Conservation (phyloP, 371 early-diverging fungal species). For the Rhizopus arrhizus region DNA sequence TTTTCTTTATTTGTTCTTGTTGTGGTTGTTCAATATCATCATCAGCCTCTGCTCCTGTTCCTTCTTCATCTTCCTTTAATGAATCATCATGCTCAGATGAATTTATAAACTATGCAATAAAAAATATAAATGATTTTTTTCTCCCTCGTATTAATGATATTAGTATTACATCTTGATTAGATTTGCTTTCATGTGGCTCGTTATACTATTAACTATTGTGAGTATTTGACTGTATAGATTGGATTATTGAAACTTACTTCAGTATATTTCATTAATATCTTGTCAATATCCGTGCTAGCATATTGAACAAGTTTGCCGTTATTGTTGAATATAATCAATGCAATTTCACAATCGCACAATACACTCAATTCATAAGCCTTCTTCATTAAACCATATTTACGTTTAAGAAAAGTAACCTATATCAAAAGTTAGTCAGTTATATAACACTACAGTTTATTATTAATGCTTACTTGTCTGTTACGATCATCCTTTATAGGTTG, state of each 20-base stretch:
- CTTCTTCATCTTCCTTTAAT: slow-evolving; percentile 22
- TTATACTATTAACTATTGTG: slow-evolving; percentile 33
- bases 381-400: slow-evolving; percentile 90
- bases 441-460: too few relatives aligned
- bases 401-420: slow-evolving; percentile 26
- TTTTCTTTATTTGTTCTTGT: slow-evolving; percentile 7
- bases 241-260: slow-evolving; percentile 54
- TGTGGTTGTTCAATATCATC: slow-evolving; percentile 13
- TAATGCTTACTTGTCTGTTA: slow-evolving; percentile 78
- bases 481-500: slow-evolving; percentile 92
- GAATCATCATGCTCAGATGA: slow-evolving; percentile 25
- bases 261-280: slow-evolving; percentile 89
- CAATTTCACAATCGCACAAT: slow-evolving; percentile 96
- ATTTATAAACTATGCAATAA: slow-evolving; percentile 19
- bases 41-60: slow-evolving; percentile 9
- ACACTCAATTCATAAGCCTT: slow-evolving; percentile 98
- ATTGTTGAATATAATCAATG: slow-evolving; percentile 89
- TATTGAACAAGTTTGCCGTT: slow-evolving; percentile 93
- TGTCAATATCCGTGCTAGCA: slow-evolving; percentile 89
- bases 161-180: slow-evolving; percentile 40
- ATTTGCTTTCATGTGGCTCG: slow-evolving; percentile 52
- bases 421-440: too few relatives aligned
- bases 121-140: not conserved
- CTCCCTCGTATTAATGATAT: not conserved
- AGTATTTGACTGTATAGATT: too few relatives aligned